phyloP scores from a whole-genome alignment of 2,329 filamentous ascomycete genomes.

The Claviceps sorghi region DNA sequence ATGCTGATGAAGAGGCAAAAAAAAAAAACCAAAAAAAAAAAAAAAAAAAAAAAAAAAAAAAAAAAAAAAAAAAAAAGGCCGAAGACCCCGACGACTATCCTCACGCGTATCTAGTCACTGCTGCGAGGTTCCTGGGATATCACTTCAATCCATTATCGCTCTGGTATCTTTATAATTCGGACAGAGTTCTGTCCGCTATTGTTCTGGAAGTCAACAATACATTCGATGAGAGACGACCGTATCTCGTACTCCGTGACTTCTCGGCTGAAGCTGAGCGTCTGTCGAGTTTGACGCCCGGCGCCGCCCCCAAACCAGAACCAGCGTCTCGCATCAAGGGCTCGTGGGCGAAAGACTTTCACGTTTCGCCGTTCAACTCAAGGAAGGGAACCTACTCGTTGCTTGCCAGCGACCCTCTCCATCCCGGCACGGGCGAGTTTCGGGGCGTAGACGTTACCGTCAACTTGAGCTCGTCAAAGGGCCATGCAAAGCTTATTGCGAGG shows the following conservation, averaged over 20 bases:
- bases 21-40: no score
- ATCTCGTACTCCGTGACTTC: slow-evolving; percentile 16
- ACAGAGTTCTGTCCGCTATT: slow-evolving; percentile 45
- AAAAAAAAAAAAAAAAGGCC: slow-evolving; percentile 29
- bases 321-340: slow-evolving; percentile 27
- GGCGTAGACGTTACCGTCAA: slow-evolving; percentile 46
- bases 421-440: slow-evolving; percentile 21
- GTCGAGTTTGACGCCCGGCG: background rate
- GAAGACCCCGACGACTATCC: slow-evolving; percentile 46
- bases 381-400: slow-evolving; percentile 39
- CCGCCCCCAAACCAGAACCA: background rate
- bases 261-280: slow-evolving; percentile 10
- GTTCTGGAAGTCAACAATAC: slow-evolving; percentile 66
- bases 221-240: slow-evolving; percentile 49
- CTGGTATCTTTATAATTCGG: slow-evolving; percentile 57
- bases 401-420: slow-evolving; percentile 30
- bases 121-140: slow-evolving; percentile 53
- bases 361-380: slow-evolving; percentile 58
- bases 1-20: background rate
- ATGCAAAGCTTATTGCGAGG: slow-evolving; percentile 46
- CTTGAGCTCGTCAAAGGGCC: slow-evolving; percentile 42
- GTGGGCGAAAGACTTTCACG: slow-evolving; percentile 61
- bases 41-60: no score
- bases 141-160: slow-evolving; percentile 65
- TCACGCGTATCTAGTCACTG: slow-evolving; percentile 56